phyloP scores from a whole-genome alignment of 2,329 filamentous ascomycete genomes.

The Knufia fluminis region DNA sequence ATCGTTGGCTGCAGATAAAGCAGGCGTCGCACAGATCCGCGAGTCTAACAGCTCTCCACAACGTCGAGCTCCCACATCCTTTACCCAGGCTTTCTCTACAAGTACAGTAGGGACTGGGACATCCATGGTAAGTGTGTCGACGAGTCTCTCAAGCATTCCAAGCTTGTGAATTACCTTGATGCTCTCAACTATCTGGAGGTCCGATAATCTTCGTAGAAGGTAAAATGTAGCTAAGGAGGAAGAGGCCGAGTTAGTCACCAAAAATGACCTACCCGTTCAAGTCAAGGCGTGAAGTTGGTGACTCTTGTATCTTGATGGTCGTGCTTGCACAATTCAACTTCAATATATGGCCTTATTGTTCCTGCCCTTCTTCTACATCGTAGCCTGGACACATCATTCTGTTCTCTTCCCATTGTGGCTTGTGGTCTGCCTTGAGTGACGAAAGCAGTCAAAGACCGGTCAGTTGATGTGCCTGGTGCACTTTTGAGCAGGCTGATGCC shows the following conservation, averaged over 20 bases:
- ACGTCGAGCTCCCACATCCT: too few relatives aligned
- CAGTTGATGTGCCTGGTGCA: slow-evolving; percentile 11
- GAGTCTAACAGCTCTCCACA: not conserved
- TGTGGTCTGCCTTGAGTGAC: not conserved
- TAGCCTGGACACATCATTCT: not conserved
- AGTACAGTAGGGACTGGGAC: too few relatives aligned
- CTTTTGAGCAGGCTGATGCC: slow-evolving; percentile 6
- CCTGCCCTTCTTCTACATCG: not conserved
- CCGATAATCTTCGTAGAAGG: not conserved
- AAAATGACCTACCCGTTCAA: not conserved
- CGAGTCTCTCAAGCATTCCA: not conserved
- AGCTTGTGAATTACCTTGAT: not conserved
- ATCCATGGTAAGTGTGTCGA: not conserved
- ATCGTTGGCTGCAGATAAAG: slow-evolving; percentile 1
- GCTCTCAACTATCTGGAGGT: not conserved
- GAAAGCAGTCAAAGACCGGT: not conserved
- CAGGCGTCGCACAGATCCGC: slow-evolving; percentile 1
- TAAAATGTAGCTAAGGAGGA: not conserved
- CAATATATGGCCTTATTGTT: slow-evolving; percentile 4
- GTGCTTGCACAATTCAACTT: not conserved
- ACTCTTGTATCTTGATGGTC: not conserved
- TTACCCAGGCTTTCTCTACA: too few relatives aligned
- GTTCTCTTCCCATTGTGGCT: slow-evolving; percentile 3
- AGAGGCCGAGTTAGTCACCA: not conserved
- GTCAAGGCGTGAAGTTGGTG: not conserved